Percentiles rank a stretch among this genome's conserved stretches.
These are phyloP conservation scores for Exophiala spinifera DNA, from an alignment of 2,329 filamentous ascomycete species.

Conservation along the genomic window DNA sequence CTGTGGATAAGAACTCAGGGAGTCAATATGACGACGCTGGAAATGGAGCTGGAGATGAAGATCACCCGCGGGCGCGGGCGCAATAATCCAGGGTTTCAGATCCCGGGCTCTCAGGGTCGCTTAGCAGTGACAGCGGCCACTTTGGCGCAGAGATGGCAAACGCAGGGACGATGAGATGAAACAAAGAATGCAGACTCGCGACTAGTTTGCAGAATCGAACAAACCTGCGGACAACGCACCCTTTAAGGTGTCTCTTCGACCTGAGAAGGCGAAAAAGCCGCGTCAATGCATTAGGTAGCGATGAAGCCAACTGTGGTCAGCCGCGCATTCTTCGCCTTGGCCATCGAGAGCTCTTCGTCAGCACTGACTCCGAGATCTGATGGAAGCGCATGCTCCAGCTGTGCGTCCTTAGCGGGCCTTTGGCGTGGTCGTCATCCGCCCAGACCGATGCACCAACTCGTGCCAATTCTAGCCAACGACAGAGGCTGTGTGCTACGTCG, in stretches of 20 bases:
- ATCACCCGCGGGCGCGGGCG: background rate
- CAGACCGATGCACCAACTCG: background rate
- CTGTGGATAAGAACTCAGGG: background rate
- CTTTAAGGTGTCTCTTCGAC: background rate
- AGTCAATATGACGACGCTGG: too few relatives aligned
- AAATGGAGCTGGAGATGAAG: background rate
- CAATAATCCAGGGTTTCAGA: slow-evolving; percentile 3
- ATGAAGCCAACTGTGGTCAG: background rate
- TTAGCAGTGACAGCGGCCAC: background rate
- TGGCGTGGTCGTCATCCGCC: background rate
- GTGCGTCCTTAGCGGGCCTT: background rate
- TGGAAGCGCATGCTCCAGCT: too few relatives aligned
- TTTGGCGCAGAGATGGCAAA: background rate
- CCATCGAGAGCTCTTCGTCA: slow-evolving; percentile 7
- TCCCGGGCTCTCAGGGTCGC: background rate
- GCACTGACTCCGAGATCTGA: background rate
- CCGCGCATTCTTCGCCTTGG: slow-evolving; percentile 11
- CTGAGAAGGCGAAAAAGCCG: background rate
- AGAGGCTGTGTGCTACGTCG: background rate
- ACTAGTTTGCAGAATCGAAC: too few relatives aligned
- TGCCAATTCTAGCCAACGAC: background rate
- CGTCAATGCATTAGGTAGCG: background rate
- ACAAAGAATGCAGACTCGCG: too few relatives aligned
- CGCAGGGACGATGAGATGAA: background rate
- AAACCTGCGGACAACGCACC: too few relatives aligned